These are phyloP conservation scores for Rusavskia elegans DNA, from an alignment of 495 filamentous ascomycete genomes.

Conservation along the genomic window DNA sequence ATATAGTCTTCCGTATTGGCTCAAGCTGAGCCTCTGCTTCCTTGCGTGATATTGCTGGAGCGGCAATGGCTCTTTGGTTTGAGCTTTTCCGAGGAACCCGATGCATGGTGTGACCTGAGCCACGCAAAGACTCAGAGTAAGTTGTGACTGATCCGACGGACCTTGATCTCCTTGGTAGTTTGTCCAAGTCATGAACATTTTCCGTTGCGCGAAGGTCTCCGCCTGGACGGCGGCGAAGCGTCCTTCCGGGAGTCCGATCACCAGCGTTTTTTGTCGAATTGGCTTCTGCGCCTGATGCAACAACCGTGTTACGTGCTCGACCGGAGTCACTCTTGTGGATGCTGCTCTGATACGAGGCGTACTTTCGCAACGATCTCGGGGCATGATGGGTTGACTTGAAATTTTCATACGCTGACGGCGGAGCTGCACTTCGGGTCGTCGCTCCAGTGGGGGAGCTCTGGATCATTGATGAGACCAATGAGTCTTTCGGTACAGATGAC, in stretches of 20 bases:
- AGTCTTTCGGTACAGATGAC: too few relatives aligned
- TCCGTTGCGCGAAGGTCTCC: conserved; percentile 71
- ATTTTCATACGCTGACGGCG: background rate
- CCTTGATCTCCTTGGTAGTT: conserved; percentile 37
- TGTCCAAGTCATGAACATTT: conserved; percentile 54
- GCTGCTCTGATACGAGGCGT: conserved; percentile 60
- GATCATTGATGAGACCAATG: background rate
- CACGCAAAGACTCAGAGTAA: conserved; percentile 49
- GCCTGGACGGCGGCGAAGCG: conserved; percentile 73
- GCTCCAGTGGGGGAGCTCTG: background rate
- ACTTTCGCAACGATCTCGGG: conserved; percentile 31
- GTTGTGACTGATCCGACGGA: conserved; percentile 59
- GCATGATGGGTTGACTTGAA: conserved; percentile 6
- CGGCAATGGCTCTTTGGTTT: background rate
- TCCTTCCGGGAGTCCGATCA: conserved; percentile 27
- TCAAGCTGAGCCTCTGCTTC: background rate
- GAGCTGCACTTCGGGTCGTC: background rate
- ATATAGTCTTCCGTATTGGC: conserved; percentile 29
- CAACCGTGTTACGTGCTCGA: conserved; percentile 42
- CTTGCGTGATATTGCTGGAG: background rate
- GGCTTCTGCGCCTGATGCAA: conserved; percentile 30
- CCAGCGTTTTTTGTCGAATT: conserved; percentile 19
- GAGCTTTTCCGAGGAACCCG: background rate
- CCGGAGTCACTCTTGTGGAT: conserved; percentile 43
- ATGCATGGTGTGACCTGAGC: conserved; percentile 34